Base-by-base conservation (phyloP, 2,329 filamentous ascomycete species). In the Monosporascus sp. region DNA sequence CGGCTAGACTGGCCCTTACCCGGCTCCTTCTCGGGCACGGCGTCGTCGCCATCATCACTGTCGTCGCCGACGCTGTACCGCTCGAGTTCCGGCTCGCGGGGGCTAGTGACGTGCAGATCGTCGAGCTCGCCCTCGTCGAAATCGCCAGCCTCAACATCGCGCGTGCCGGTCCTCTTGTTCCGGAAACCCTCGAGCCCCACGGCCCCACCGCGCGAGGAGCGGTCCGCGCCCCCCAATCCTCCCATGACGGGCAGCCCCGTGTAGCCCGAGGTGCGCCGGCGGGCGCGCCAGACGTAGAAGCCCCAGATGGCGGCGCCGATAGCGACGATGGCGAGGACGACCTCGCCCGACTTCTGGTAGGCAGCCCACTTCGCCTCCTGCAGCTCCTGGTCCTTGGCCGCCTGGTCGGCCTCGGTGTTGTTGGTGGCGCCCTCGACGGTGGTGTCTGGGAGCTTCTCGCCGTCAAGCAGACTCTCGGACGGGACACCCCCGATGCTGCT, bases 331-430 rank as follows among this genome's bases (percentile, higher is more conserved):
- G 92, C 84, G 2, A 97, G 79, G 2, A 91, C 91, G 7, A 92
- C 82, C 71, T 95, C 90, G 49, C 92, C 91, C 3, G 89, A 94
- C 63, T 89, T 87, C 67, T 87, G 88, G 71, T 97, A 97, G 0
- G 92, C 92, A 50, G 86, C 82, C 89, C 91, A 95, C 64, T 92
- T 89, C 19, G 91, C 91, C 27, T 90, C 83, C 61, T 92, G 84
- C n/a, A 96, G 72, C 67, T 81, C 77, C 65, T 88, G 85, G 65
- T 89, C 79, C 58, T 85, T 81, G 64, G 89, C 84, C 35, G 81
- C 81, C 64, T 88, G 78, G 62, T 84, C 82, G n/a, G 79, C 82
- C 16, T 77, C 77, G 26, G 82, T 91, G 63, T 62, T 70, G 64
- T 80, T 80, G 53, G 73, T 81, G 47, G 88, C 85, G 35, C 82